Conservation (phyloP, 176 grass and related monocot genomes). For the Musa itinerans region DNA sequence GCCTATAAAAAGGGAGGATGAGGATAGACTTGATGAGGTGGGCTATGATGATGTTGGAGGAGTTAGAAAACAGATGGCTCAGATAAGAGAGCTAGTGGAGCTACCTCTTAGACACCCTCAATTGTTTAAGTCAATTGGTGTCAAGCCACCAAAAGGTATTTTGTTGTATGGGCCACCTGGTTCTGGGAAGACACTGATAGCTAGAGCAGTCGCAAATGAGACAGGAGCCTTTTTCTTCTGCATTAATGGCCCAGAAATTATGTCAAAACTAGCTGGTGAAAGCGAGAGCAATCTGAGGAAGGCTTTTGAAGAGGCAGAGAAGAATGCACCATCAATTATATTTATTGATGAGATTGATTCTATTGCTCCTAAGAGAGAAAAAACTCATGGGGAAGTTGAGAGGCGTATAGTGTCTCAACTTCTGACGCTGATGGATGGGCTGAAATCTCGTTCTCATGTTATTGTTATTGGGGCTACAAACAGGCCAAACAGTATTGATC, state of each 20-base stretch:
- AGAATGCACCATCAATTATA: constrained; percentile 9
- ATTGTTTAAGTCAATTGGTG: constrained; percentile 44
- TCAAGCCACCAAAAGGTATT: constrained; percentile 45
- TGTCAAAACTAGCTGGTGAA: constrained; percentile 36
- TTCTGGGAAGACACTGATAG: constrained; percentile 56
- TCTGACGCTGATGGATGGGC: constrained; percentile 14
- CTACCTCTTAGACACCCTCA: constrained; percentile 48
- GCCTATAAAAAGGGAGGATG: constrained; percentile 35
- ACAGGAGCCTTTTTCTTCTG: constrained; percentile 33
- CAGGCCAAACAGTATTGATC: constrained; percentile 21
- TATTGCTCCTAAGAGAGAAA: constrained; percentile 20
- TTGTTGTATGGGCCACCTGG: constrained; percentile 48
- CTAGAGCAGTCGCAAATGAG: constrained; percentile 43
- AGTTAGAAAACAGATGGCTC: constrained; percentile 41
- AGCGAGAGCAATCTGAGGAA: constrained; percentile 36
- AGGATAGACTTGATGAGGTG: constrained; percentile 41
- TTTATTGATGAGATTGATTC: constrained; percentile 23
- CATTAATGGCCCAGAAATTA: constrained; percentile 51
- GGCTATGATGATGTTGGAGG: constrained; percentile 57
- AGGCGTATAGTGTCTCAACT: constrained; percentile 22
- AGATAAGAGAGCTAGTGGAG: constrained; percentile 52
- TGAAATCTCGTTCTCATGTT: constrained; percentile 18
- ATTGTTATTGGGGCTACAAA: constrained; percentile 24
- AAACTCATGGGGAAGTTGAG: constrained; percentile 21
- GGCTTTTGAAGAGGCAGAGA: constrained; percentile 34